Evolutionary conservation across 2,329 filamentous ascomycete genomes (phyloP).

Genomic region (Aspergillus ibericus): DNA sequence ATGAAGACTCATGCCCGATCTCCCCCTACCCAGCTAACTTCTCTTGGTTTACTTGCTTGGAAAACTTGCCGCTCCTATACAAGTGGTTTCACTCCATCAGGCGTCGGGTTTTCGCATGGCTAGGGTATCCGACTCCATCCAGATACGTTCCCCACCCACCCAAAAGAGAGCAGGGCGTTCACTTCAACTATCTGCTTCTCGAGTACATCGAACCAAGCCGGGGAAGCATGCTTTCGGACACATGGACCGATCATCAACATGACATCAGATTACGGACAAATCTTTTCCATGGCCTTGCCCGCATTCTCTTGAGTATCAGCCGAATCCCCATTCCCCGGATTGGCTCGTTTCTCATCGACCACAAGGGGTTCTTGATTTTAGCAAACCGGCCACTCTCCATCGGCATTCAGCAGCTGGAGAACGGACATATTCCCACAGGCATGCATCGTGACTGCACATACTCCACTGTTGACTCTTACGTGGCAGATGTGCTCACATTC

Average conservation of each 20-base stretch:
- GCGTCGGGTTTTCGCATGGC: constrained; percentile 5
- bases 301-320: constrained; percentile 18
- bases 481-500: background rate
- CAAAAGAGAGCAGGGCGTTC: background rate
- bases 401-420: constrained; percentile 12
- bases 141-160: constrained; percentile 2
- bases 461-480: constrained; percentile 3
- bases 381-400: constrained; percentile 16
- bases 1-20: background rate
- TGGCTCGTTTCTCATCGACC: constrained; percentile 33
- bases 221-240: constrained; percentile 24
- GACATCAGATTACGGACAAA: constrained; percentile 17
- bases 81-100: constrained; percentile 7
- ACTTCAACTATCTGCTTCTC: constrained; percentile 19
- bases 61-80: constrained; percentile 9
- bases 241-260: constrained; percentile 18
- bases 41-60: constrained; percentile 9
- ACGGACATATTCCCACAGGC: constrained; percentile 6
- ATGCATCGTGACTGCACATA: background rate
- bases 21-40: background rate
- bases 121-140: constrained; percentile 4
- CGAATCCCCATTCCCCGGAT: constrained; percentile 33
- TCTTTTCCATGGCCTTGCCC: constrained; percentile 18
- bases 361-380: constrained; percentile 22
- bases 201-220: constrained; percentile 19